Percentiles rank a stretch among this genome's conserved stretches.
Evolutionary conservation across 768 basidiomycete genomes (phyloP).

Genomic region (Leucocoprinus sp.): DNA sequence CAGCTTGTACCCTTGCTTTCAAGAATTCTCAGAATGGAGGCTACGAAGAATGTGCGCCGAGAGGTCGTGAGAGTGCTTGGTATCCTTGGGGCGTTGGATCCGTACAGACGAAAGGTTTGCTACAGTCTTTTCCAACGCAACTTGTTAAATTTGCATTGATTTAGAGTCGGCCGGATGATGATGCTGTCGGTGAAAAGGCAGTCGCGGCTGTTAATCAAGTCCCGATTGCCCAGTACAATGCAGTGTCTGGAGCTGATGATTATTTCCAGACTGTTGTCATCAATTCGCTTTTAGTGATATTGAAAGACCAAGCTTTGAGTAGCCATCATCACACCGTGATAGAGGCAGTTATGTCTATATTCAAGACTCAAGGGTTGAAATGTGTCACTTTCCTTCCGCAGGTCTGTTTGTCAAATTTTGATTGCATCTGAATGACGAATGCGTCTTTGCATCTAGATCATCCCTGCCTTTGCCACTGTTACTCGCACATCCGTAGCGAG

Average conservation of each 20-base stretch:
- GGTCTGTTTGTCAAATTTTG: slow-evolving; percentile 34
- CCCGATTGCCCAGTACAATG: slow-evolving; percentile 52
- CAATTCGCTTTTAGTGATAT: slow-evolving; percentile 73
- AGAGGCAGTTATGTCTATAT: slow-evolving; percentile 97
- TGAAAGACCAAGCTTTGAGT: slow-evolving; percentile 83
- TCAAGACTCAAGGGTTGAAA: slow-evolving; percentile 95
- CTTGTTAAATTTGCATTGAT: background rate
- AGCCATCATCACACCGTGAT: slow-evolving; percentile 89
- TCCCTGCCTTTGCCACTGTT: slow-evolving; percentile 89
- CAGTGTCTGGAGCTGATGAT: slow-evolving; percentile 72
- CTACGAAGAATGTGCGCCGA: slow-evolving; percentile 58
- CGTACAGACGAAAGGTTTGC: slow-evolving; percentile 83
- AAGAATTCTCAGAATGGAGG: slow-evolving; percentile 78
- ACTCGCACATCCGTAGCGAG: slow-evolving; percentile 76
- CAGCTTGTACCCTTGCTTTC: slow-evolving; percentile 82
- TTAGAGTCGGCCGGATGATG: slow-evolving; percentile 43
- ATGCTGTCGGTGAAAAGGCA: slow-evolving; percentile 49
- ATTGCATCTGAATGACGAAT: background rate
- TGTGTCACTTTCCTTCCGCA: slow-evolving; percentile 94
- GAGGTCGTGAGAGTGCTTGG: slow-evolving; percentile 95
- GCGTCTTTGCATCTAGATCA: slow-evolving; percentile 49
- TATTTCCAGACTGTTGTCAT: slow-evolving; percentile 98
- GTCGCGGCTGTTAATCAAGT: slow-evolving; percentile 61
- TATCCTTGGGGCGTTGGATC: slow-evolving; percentile 92
- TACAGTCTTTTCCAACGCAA: background rate